Percentiles rank a stretch among this genome's conserved stretches.
Conservation (phyloP, 2,329 filamentous ascomycete species). For the Fusarium clavum region DNA sequence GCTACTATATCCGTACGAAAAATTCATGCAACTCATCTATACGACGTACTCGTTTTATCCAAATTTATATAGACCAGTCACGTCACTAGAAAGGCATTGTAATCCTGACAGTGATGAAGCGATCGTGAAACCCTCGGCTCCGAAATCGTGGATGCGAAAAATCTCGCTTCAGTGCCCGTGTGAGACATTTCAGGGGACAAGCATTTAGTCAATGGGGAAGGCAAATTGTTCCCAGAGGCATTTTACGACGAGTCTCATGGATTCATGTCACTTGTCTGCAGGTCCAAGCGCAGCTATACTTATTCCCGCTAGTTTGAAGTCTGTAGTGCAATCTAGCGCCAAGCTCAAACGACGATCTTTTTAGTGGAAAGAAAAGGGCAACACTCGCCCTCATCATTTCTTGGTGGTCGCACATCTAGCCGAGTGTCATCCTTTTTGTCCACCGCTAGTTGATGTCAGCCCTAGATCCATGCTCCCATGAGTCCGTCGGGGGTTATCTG, state of each 20-base stretch:
- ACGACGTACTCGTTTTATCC: too few species aligned
- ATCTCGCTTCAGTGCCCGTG: not conserved
- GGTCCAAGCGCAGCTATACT: slow-evolving; percentile 1
- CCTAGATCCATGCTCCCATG: not conserved
- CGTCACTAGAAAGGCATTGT: too few species aligned
- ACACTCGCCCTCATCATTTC: not conserved
- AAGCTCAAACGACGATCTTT: not conserved
- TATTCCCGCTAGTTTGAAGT: not conserved
- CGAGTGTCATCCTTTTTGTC: not conserved
- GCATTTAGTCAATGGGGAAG: not conserved
- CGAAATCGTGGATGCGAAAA: not conserved
- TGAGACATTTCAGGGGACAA: not conserved
- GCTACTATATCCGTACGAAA: not conserved
- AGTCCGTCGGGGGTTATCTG: not conserved
- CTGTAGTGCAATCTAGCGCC: not conserved
- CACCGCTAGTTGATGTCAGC: not conserved
- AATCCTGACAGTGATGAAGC: not conserved
- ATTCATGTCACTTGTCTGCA: not conserved
- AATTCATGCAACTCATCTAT: not conserved
- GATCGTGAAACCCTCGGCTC: not conserved
- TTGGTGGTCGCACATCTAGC: not conserved
- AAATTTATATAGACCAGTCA: too few species aligned
- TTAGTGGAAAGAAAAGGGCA: not conserved
- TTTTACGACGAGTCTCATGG: not conserved
- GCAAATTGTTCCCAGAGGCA: slow-evolving; percentile 2